Conservation (phyloP, 805 yeast species). For the Candida ipomoeae region DNA sequence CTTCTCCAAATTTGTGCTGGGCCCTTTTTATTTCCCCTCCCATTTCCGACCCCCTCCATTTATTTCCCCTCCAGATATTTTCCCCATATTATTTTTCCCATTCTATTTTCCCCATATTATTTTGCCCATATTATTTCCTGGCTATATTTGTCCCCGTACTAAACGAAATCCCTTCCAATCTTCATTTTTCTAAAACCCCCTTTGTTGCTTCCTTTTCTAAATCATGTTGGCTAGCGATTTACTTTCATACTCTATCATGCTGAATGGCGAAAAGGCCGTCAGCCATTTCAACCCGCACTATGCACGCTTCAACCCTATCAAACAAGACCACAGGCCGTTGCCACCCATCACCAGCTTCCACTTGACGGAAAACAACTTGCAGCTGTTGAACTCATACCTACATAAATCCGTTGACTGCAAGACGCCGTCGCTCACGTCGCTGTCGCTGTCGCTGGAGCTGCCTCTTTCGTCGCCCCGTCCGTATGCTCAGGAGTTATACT, state of each 20-base stretch:
- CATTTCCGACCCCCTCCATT: too few relatives aligned
- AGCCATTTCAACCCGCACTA: constrained; percentile 16
- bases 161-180: too few relatives aligned
- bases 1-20: too few relatives aligned
- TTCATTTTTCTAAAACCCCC: too few relatives aligned
- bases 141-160: too few relatives aligned
- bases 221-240: constrained; percentile 25
- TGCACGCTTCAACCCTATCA: constrained; percentile 10
- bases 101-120: too few relatives aligned
- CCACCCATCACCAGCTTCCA: constrained; percentile 16
- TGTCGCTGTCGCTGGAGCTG: constrained; percentile 19
- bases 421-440: constrained; percentile 18
- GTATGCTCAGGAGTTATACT: not conserved
- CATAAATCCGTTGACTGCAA: constrained; percentile 7
- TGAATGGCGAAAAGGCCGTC: constrained; percentile 21
- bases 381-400: constrained; percentile 15
- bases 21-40: too few relatives aligned
- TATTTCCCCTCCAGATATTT: too few relatives aligned
- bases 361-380: constrained; percentile 20
- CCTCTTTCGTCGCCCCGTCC: constrained; percentile 18
- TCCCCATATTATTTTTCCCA: too few relatives aligned
- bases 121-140: too few relatives aligned
- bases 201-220: not conserved
- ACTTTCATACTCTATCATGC: constrained; percentile 39
- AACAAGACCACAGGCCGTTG: constrained; percentile 8